Evolutionary conservation across 495 filamentous ascomycete species (phyloP), one percentile per base, ranked within the genome.

Genomic region (Lichenothelia convexa): DNA sequence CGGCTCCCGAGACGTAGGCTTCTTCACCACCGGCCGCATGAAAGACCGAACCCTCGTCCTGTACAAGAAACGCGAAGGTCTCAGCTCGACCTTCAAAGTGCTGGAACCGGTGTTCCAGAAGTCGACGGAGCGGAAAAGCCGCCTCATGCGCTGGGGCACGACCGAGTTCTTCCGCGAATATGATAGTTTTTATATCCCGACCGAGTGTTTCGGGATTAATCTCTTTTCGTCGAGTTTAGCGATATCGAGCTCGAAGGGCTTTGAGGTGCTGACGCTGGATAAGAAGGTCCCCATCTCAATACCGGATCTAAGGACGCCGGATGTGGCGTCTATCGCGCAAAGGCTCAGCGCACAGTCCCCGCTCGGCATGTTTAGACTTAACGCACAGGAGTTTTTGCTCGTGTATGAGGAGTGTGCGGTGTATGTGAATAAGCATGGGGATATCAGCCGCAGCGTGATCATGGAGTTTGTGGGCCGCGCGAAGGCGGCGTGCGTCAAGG

Each of bases 81-180:
- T 93, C 30, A 79, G 80, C 43, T 92, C 80, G 21, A 93, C 79
- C 1, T 95, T 95, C 69, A 93, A 92, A 59, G 65, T 69, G 34
- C 74, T 99, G 16, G 89, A 99, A 50, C 89, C 89, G 3, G 78
- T 99, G 27, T 79, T 85, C 49, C 83, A 93, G 40, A 93, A 92
- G 49, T 67, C 78, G 3, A 71, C 75, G 0, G 76, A 82, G 53
- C 78, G 78, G 60, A 78, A 74, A 40, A 67, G 67, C 17, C 71
- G 80, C 6, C 62, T 93, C 26, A 61, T 61, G 23, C 67, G 67
- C 18, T n/a, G n/a, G n/a, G 82, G 84, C 9, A 73, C 68, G 39
- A 94, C 89, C 3, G 89, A 95, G 47, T 89, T 87, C 53, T 95
- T 94, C 73, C 75, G 91, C 42, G 89, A 95, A 48, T 99, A 81